These are phyloP conservation scores for Rhodosporidiobolus sp. DNA, from an alignment of 768 basidiomycete species.

Conservation along the genomic window DNA sequence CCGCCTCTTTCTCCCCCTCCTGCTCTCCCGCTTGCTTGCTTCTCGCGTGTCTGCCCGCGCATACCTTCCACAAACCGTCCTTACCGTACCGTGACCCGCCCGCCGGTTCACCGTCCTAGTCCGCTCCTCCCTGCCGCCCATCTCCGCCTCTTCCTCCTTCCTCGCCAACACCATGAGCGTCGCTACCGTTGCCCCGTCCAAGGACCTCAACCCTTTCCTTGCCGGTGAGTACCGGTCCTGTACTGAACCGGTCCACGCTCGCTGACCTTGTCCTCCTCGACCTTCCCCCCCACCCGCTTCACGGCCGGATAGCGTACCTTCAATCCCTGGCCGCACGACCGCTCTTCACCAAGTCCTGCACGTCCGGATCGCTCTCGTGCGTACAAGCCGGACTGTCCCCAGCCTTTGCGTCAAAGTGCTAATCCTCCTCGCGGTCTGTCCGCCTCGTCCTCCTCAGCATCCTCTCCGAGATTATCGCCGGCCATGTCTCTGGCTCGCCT, in stretches of 20 bases:
- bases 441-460: constrained; percentile 52
- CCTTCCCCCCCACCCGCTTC: not conserved
- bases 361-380: constrained; percentile 57
- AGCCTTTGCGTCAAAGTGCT: no score
- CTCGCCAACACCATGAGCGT: constrained; percentile 10
- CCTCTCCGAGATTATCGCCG: constrained; percentile 54
- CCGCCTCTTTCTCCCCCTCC: not conserved
- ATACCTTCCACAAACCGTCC: no score
- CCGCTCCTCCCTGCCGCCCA: not conserved
- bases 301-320: constrained; percentile 56
- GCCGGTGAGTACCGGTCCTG: constrained; percentile 46
- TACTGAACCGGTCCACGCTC: not conserved
- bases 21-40: no score
- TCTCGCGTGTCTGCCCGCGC: no score
- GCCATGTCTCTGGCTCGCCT: constrained; percentile 49
- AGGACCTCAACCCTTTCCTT: constrained; percentile 56
- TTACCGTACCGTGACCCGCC: no score
- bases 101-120: no score
- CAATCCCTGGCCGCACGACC: constrained; percentile 65
- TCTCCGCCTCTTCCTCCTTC: not conserved
- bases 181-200: constrained; percentile 36
- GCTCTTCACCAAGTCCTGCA: constrained; percentile 74
- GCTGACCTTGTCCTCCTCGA: not conserved
- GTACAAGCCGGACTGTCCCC: not conserved
- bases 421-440: no score